Percentiles rank a stretch among this genome's conserved stretches.
Evolutionary conservation across 2,329 filamentous ascomycete genomes (phyloP).

Genomic region (Aspergillus ustus): DNA sequence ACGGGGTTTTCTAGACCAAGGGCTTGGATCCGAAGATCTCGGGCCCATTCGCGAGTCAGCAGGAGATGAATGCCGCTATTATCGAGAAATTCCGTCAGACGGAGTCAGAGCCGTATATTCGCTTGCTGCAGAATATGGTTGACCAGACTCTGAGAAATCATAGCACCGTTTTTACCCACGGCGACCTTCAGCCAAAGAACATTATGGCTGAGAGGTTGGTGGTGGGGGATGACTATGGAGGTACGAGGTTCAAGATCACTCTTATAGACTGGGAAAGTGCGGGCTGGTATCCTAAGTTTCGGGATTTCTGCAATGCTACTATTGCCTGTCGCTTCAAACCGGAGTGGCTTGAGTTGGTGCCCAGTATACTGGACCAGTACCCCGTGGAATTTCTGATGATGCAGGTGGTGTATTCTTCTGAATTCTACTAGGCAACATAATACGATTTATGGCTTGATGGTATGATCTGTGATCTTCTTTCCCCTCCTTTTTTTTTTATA

Average conservation of each 20-base stretch:
- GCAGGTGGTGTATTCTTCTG: constrained; percentile 19
- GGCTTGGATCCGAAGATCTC: constrained; percentile 19
- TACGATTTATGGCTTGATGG: too few species aligned
- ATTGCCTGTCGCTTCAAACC: constrained; percentile 21
- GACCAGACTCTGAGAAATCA: constrained; percentile 23
- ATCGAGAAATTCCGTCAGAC: constrained; percentile 15
- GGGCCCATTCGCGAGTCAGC: constrained; percentile 17
- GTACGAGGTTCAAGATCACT: constrained; percentile 10
- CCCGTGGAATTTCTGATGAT: constrained; percentile 22
- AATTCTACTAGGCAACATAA: constrained; percentile 19
- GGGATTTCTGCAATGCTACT: constrained; percentile 27
- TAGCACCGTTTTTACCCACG: constrained; percentile 24
- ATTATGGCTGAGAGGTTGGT: constrained; percentile 21
- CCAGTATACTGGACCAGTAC: constrained; percentile 20
- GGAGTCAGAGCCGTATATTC: constrained; percentile 20
- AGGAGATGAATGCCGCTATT: constrained; percentile 17
- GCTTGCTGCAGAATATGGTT: constrained; percentile 23
- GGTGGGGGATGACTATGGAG: neutral
- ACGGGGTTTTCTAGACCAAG: constrained; percentile 24
- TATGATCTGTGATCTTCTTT: too few species aligned
- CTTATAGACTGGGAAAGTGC: constrained; percentile 22
- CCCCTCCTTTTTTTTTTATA: too few species aligned
- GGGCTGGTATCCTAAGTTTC: constrained; percentile 25
- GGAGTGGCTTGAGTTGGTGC: constrained; percentile 22
- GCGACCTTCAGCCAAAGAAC: constrained; percentile 24